Evolutionary conservation across 2,329 filamentous ascomycete genomes (phyloP), one percentile per base, ranked within the genome.

Genomic region (Cytospora piceicola): DNA sequence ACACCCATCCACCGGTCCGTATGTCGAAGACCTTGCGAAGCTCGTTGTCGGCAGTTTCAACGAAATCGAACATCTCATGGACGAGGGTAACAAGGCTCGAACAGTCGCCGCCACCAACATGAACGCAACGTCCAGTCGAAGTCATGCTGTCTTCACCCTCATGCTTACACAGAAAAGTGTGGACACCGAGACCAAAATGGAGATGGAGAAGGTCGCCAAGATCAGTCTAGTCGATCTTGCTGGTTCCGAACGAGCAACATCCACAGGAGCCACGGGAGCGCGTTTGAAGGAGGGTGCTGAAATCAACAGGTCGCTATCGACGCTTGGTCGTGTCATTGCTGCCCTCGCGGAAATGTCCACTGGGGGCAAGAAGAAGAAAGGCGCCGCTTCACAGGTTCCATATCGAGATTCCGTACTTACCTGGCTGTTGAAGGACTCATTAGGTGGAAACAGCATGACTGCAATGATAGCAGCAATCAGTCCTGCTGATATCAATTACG

Each of bases 401-500:
- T 99, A 99, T 76, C 91, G 95, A 85, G 96, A 99, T 81, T 97
- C 93, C 74, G 88, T 99, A 58, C 80, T 99, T 70, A 99, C 95
- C 1, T 99, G 95, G 95, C 81, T 99, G 54, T 79, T 99, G 70
- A 99, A 99, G 75, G 96, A 99, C 77, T 98, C 94, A 4, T 80
- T 99, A 7, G 95, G 95, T 75, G 95, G 95, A 74, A 99, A 99
- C 83, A 98, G 94, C 77, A 94, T 98, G 92, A 99, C 95, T 29
- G 95, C 95, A 67, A 99, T 99, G 96, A 99, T 99, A 83, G 96
- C 95, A 59, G 94, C 94, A 61, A 97, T 99, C 75, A 97, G 94
- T 73, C 95, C 95, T 4, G 95, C 95, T 63, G 95, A 99, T 78
- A 98, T 98, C 81, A 99, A 99, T 79, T 98, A 96, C 75, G 95